Percentiles rank a stretch among this genome's conserved stretches.
These are phyloP conservation scores for Botrytis pseudocinerea DNA, from an alignment of 2,329 filamentous ascomycete species.

Conservation along the genomic window DNA sequence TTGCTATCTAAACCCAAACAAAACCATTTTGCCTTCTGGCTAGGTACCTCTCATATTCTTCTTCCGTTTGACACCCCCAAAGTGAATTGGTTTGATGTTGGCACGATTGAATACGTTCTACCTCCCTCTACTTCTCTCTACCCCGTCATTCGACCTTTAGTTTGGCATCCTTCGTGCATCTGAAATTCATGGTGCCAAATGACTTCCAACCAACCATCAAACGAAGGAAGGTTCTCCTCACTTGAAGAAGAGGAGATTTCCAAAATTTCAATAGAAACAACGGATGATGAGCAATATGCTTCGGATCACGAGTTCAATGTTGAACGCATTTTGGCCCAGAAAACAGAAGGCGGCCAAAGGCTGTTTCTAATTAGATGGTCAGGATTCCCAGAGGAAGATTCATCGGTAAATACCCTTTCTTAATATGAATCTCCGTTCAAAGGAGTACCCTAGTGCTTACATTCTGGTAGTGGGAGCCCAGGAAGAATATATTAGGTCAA, in stretches of 20 bases:
- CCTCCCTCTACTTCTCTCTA: background rate
- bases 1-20: too few species aligned
- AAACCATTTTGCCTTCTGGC: background rate
- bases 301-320: constrained; percentile 39
- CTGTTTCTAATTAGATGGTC: constrained; percentile 66
- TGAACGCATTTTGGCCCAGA: constrained; percentile 54
- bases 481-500: constrained; percentile 43
- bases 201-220: background rate
- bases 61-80: background rate
- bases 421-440: background rate
- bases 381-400: constrained; percentile 56
- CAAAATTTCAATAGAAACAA: constrained; percentile 59
- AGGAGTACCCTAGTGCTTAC: background rate
- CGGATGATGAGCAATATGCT: constrained; percentile 25
- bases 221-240: background rate
- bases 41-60: background rate
- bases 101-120: background rate
- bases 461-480: constrained; percentile 48
- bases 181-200: constrained; percentile 1
- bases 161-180: background rate
- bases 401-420: constrained; percentile 43
- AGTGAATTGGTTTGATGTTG: background rate
- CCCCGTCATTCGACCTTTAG: background rate
- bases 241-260: constrained; percentile 55
- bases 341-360: constrained; percentile 39